Evolutionary conservation across 176 grass and related monocot genomes (phyloP).

Genomic region (Lolium multiflorum): DNA sequence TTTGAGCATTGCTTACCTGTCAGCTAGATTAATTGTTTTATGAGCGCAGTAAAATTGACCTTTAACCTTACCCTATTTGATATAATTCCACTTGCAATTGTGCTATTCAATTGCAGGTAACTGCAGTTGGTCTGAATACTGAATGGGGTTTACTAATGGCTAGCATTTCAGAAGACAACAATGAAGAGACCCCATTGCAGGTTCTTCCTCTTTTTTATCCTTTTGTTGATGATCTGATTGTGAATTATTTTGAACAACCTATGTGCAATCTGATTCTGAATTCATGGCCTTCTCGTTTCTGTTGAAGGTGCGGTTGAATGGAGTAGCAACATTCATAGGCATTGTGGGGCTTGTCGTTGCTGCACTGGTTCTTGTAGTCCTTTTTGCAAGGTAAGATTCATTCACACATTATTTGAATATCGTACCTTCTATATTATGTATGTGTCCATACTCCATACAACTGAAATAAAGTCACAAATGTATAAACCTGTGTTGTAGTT

Average conservation of each 20-base stretch:
- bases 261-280: constrained; percentile 8
- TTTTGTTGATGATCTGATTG: constrained; percentile 30
- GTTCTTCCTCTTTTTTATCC: constrained; percentile 52
- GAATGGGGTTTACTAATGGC: constrained; percentile 99
- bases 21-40: constrained; percentile 7
- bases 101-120: constrained; percentile 63
- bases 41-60: not conserved
- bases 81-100: constrained; percentile 18
- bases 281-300: constrained; percentile 40
- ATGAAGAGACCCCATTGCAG: constrained; percentile 98
- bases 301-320: constrained; percentile 94
- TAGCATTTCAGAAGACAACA: constrained; percentile 95
- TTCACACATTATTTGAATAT: constrained; percentile 20
- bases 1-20: not conserved
- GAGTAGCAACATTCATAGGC: constrained; percentile 93
- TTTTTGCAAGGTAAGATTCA: constrained; percentile 71
- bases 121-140: constrained; percentile 92
- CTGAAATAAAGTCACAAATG: constrained; percentile 6
- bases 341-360: constrained; percentile 83
- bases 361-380: constrained; percentile 70
- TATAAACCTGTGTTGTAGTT: not conserved
- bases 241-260: constrained; percentile 29
- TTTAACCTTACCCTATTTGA: constrained; percentile 8
- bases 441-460: not conserved
- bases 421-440: not conserved